Base-by-base conservation (phyloP, 805 yeast species). In the Ogataea sp. region DNA sequence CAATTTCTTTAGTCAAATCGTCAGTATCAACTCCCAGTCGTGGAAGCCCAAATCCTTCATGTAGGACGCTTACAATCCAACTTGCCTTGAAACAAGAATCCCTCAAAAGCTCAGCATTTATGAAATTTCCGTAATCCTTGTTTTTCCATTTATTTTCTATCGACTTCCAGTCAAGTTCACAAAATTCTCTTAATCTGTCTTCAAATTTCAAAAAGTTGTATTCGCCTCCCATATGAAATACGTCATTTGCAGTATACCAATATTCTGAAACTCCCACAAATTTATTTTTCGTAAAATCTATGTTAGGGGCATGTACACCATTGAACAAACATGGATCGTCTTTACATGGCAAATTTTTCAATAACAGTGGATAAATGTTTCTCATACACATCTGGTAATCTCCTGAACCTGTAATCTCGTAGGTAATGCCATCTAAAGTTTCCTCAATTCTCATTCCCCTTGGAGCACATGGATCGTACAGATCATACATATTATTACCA, bases 181-280 rank as follows among this genome's bases (percentile, higher is more conserved):
- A 93, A 51, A 80, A 88, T 25, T 71, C 70, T 43, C 73, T 71
- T 3, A 88, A 83, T 38, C 75, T 72, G 27, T 67, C 73, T 54
- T 78, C 82, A 52, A 84, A 87, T 30, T 70, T 64, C 28, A 73
- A 68, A 54, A 79, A 90, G 52, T 85, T 85, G 57, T 89, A 89
- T 40, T 79, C 86, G 13, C 97, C 97, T 3, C 95, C 90, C 64
- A 87, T 71, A 30, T 81, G 77, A 57, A 89, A 89, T 4, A 90
- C 75, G 54, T 90, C 97, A 52, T 88, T 84, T 3, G 96, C 89
- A 1, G 97, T 87, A 56, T 93, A 90, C 97, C 97, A 93, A 63
- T 87, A 93, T 60, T 93, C 98, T 7, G 96, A 85, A 18, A 90
- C 81, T 0, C 98, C 98, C 23, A 93, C 83, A 60, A 93, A 89